Evolutionary conservation across 2,329 filamentous ascomycete genomes (phyloP), one percentile per base, ranked within the genome.

Genomic region (Rutstroemia sp.): DNA sequence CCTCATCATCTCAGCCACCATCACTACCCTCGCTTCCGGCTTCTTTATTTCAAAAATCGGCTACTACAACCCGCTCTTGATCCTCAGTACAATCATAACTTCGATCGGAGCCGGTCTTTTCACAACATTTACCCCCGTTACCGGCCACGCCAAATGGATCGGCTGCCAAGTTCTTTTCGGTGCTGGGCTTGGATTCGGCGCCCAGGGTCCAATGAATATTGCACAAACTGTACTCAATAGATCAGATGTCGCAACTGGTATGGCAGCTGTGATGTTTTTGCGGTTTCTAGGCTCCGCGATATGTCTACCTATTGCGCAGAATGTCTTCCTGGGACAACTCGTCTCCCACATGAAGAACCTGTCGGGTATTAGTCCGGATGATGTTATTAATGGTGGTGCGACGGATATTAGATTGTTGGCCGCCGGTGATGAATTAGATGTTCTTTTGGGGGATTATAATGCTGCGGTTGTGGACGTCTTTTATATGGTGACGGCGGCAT

Each of bases 391-490:
- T 1, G 72, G 72, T 7, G 79, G 79, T 42, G 79, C 79, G 1
- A 82, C 79, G 0, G 72, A 76, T 54, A 65, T 85, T n/a, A 74
- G 75, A 61, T 63, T 70, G 0, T 67, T 69, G 7, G 73, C 83
- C 38, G 65, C 71, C 0, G 42, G 62, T 0, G 58, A 75, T 42
- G 73, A 70, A 57, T 65, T 82, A 1, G 55, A 64, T 2, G 69
- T 68, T 1, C 77, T 84, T 23, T 69, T 80, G 12, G 44, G 61
- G 0, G 78, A 74, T 0, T 84, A 84, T 69, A 83, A 83, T 61
- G 57, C 66, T 9, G 75, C 79, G 0, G 62, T 84, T 14, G 74
- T 71, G 4, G 67, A 76, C 54, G 74, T 74, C 0, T 84, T 79
- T 65, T 79, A 80, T 60, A 72, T 79, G 4, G 80, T 76, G 2